These are phyloP conservation scores for Eleusine coracana DNA, from an alignment of 176 grass and related monocot species.

Conservation along the genomic window DNA sequence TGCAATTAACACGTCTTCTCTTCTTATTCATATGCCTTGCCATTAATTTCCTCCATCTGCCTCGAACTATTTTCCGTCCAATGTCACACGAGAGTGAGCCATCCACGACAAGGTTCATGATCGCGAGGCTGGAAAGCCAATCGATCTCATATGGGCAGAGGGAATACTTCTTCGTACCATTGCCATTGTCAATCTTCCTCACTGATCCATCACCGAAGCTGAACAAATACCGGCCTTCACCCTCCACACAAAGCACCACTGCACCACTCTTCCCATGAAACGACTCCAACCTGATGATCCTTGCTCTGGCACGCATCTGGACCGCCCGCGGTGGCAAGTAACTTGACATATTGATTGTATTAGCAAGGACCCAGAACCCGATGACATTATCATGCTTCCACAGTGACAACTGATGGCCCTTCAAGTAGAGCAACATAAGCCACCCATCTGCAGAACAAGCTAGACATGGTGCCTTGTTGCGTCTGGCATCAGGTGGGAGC, in stretches of 20 bases:
- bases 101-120: background rate
- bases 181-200: background rate
- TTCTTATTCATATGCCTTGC: slow-evolving; percentile 8
- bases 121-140: slow-evolving; percentile 30
- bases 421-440: too few species aligned
- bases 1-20: background rate
- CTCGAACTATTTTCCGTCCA: slow-evolving; percentile 1
- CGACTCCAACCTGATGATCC: slow-evolving; percentile 12
- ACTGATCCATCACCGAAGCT: slow-evolving; percentile 13
- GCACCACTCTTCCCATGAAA: slow-evolving; percentile 26
- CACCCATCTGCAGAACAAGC: too few species aligned
- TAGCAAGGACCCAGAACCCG: too few species aligned
- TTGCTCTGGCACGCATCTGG: background rate
- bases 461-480: background rate
- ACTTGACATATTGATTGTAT: too few species aligned
- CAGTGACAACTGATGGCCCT: too few species aligned
- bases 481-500: slow-evolving; percentile 11
- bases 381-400: too few species aligned
- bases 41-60: slow-evolving; percentile 21
- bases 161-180: slow-evolving; percentile 12
- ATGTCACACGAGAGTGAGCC: background rate
- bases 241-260: slow-evolving; percentile 21
- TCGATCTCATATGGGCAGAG: slow-evolving; percentile 37
- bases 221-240: slow-evolving; percentile 32
- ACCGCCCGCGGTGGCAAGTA: too few species aligned